Evolutionary conservation across 2,329 filamentous ascomycete genomes (phyloP).

Genomic region (Hymenotorrendiella dingleyae): DNA sequence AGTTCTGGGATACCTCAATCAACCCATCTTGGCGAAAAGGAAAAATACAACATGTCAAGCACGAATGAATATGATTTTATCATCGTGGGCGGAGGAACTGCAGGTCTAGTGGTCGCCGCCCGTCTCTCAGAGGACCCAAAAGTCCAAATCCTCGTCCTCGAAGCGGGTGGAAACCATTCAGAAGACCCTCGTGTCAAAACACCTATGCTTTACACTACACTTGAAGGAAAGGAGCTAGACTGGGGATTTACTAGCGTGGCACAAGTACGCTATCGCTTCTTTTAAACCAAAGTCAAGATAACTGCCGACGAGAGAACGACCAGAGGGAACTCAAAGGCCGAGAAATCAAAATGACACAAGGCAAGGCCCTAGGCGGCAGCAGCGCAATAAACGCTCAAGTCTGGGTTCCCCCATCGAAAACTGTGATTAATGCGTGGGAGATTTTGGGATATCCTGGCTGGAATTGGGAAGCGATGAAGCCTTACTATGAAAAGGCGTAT

Average conservation of each 20-base stretch:
- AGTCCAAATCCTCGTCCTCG: background rate
- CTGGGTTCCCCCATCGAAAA: conserved; percentile 10
- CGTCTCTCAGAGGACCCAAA: background rate
- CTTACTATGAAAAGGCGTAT: conserved; percentile 34
- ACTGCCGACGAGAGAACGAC: background rate
- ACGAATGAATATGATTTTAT: background rate
- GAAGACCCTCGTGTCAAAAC: background rate
- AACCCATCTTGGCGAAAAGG: no score
- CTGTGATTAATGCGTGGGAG: conserved; percentile 34
- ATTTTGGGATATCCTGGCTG: conserved; percentile 31
- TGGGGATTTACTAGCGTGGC: background rate
- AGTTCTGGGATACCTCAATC: no score
- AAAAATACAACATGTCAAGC: no score
- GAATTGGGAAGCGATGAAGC: conserved; percentile 33
- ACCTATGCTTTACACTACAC: background rate
- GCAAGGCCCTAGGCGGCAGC: conserved; percentile 30
- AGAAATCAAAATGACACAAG: conserved; percentile 5
- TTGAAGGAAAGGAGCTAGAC: background rate
- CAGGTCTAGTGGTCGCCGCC: background rate
- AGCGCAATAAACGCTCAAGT: conserved; percentile 32
- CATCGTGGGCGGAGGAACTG: background rate
- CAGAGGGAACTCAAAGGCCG: background rate
- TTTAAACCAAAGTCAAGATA: background rate
- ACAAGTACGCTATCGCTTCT: background rate
- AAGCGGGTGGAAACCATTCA: background rate